Evolutionary conservation across 352 stramenopile genomes (phyloP), one percentile per base, ranked within the genome.

Genomic region (Globisporangium viniferum): DNA sequence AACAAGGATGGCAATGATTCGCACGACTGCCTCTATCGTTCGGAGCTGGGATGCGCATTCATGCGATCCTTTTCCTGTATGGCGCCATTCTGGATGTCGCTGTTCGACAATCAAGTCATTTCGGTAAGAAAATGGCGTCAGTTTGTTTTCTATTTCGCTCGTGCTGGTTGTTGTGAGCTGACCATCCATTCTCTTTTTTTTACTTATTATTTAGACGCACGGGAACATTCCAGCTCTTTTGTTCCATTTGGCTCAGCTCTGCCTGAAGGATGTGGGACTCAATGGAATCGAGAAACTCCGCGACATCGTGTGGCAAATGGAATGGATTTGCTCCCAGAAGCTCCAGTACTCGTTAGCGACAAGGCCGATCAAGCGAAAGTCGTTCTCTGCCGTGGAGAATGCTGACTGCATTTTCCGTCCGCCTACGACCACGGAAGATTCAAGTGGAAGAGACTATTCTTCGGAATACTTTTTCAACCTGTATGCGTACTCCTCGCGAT

Each of bases 381-480:
- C 70, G 31, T 78, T 74, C 55, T 73, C 72, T 39, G 64, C 58
- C 4, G 65, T 66, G 3, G 78, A 88, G 63, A 69, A 76, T 18
- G 76, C 81, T 31, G 76, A 68, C 54, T 72, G 67, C 58, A 68
- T 72, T n/a, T 68, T 72, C 70, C 22, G 56, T 56, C 39, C 79
- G 61, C 49, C 77, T 69, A 15, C 71, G 70, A 10, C 67, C 69
- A 18, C 64, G 36, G 35, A 78, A 66, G 66, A 67, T 31, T 0
- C 64, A 51, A 10, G 71, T 53, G 3, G 46, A 73, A 29, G 64
- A 2, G 71, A 69, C 8, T 3, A 24, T 39, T 57, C 70, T 15
- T 64, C 80, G 0, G 83, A 91, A 39, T 89, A 84, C 59, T 84
- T 86, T 22, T 94, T 85, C 71, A 91, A 89, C 54, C 54, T 92